phyloP scores from a whole-genome alignment of 331 rosid species.

The Malus hybrid region DNA sequence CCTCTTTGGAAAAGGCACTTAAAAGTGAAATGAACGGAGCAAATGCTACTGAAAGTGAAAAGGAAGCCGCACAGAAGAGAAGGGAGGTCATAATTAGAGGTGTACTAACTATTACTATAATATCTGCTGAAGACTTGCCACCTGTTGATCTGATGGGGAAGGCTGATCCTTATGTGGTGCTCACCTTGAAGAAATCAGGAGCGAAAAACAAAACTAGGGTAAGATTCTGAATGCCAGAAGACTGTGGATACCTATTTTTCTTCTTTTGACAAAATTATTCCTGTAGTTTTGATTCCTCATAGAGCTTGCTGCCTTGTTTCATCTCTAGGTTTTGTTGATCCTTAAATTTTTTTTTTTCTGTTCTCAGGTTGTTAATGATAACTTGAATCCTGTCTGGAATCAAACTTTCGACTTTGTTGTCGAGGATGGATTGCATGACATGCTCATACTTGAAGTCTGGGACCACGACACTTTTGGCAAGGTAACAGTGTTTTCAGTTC shows the following conservation, averaged over 20 bases:
- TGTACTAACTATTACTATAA: slow-evolving; percentile 69
- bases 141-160: slow-evolving; percentile 77
- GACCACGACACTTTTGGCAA: slow-evolving; percentile 98
- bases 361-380: slow-evolving; percentile 78
- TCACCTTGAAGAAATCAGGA: slow-evolving; percentile 83
- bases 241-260: not conserved
- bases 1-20: slow-evolving; percentile 77
- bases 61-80: slow-evolving; percentile 50
- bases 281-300: not conserved
- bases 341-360: slow-evolving; percentile 1
- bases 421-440: slow-evolving; percentile 95
- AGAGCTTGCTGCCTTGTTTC: not conserved
- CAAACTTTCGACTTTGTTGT: slow-evolving; percentile 95
- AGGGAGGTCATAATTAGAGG: slow-evolving; percentile 89
- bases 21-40: slow-evolving; percentile 49
- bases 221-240: slow-evolving; percentile 21
- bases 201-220: slow-evolving; percentile 84
- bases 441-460: slow-evolving; percentile 82
- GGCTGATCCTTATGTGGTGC: slow-evolving; percentile 83
- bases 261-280: too few relatives aligned
- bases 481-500: slow-evolving; percentile 29
- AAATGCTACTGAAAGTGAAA: slow-evolving; percentile 51
- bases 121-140: slow-evolving; percentile 97
- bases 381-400: slow-evolving; percentile 95
- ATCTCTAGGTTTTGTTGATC: not conserved